phyloP scores from a whole-genome alignment of 2,329 filamentous ascomycete species.

The Aspergillus eucalypticola region DNA sequence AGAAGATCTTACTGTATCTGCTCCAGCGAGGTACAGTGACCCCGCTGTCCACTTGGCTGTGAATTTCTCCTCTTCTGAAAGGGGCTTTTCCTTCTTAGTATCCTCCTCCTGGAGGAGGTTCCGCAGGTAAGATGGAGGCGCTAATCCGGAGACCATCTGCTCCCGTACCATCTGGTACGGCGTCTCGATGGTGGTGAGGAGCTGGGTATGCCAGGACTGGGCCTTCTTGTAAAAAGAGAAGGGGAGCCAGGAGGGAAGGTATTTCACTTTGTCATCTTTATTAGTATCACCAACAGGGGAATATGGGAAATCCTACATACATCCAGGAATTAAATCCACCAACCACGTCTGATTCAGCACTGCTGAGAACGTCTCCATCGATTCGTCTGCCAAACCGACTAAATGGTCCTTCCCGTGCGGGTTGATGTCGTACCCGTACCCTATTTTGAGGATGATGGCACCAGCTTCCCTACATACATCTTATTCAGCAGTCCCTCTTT shows the following conservation, averaged over 20 bases:
- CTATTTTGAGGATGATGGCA: constrained; percentile 26
- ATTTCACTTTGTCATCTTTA: constrained; percentile 19
- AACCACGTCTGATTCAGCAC: constrained; percentile 45
- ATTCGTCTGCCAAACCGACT: background rate
- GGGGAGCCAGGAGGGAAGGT: constrained; percentile 49
- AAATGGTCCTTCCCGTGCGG: background rate
- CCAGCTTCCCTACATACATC: constrained; percentile 34
- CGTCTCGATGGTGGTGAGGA: constrained; percentile 35
- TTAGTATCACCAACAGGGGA: background rate
- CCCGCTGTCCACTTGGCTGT: constrained; percentile 34
- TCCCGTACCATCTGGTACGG: constrained; percentile 49
- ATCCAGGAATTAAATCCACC: constrained; percentile 48
- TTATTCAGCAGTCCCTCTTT: too few species aligned
- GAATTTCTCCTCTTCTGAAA: constrained; percentile 32
- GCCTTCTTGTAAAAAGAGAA: constrained; percentile 50
- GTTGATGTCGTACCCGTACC: background rate
- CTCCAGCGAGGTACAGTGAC: constrained; percentile 45
- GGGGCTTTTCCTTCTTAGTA: constrained; percentile 26
- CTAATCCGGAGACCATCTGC: constrained; percentile 37
- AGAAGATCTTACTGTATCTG: constrained; percentile 21
- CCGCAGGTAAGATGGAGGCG: constrained; percentile 42
- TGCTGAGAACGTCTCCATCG: constrained; percentile 44
- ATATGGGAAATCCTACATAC: constrained; percentile 3
- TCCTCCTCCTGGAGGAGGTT: constrained; percentile 30
- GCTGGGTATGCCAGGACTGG: constrained; percentile 32